Evolutionary conservation across 2,329 filamentous ascomycete species (phyloP), one percentile per base, ranked within the genome.

Genomic region (Ophiobolus disseminans): DNA sequence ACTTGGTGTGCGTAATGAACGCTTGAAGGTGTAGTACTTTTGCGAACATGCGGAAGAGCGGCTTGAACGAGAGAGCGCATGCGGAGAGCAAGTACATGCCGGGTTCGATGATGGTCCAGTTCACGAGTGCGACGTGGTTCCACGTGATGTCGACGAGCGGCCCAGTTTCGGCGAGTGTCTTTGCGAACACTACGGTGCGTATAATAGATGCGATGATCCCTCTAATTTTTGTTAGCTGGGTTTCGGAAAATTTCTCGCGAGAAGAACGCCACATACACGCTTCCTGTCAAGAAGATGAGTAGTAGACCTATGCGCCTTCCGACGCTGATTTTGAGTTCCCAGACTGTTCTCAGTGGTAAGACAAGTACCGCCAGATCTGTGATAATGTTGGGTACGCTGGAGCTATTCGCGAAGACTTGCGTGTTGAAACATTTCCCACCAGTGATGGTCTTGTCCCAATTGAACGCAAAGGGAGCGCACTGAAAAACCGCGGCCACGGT

Each of bases 101-200:
- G 2, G 65, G 63, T 32, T 68, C 63, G 7, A 65, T 54, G 4
- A 64, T 62, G 1, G 65, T 62, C 62, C 62, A 66, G 39, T 62
- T 60, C 14, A 65, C 30, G 14, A 64, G 45, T 8, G 56, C 37
- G 14, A 55, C 49, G 39, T 58, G 40, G 9, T 49, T 58, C 63
- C 63, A 65, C 3, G 64, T 63, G 6, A 53, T 37, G 21, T 68
- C 65, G n/a, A 40, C 49, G 2, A 58, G 37, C 7, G 50, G 51
- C 2, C 50, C 44, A 25, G 44, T 34, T 42, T 45, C 38, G 2
- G 46, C 47, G 11, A 54, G 32, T 7, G 48, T 62, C 1, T 34
- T 26, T 6, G 48, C 38, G 36, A 66, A 66, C 2, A 65, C 55
- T 4, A 58, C 38, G 1, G 58, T 64, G n/a, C 65, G 60, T 4